These are phyloP conservation scores for Pascua guehoae DNA, from an alignment of 1,284 basidiomycete genomes.

Conservation along the genomic window DNA sequence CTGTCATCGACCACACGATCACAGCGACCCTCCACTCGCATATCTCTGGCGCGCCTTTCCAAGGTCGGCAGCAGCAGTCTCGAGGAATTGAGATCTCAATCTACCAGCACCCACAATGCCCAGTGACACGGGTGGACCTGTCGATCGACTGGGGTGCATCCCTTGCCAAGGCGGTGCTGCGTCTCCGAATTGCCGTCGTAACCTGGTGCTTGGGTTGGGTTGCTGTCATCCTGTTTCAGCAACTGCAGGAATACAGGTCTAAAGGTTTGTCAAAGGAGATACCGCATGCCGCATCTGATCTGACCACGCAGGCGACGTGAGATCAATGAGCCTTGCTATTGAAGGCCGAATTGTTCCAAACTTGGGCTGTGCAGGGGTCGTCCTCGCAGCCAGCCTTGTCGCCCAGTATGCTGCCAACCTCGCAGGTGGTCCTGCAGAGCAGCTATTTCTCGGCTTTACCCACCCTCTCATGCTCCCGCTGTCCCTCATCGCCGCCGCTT, in stretches of 20 bases:
- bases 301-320: no score
- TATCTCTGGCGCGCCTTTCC: slow-evolving; percentile 60
- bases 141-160: slow-evolving; percentile 65
- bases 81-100: slow-evolving; percentile 27
- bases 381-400: no score
- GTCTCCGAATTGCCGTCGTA: slow-evolving; percentile 67
- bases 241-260: slow-evolving; percentile 5
- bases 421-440: neutral
- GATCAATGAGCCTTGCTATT: no score
- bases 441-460: slow-evolving; percentile 9
- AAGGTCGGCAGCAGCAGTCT: slow-evolving; percentile 33
- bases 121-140: slow-evolving; percentile 54
- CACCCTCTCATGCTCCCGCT: slow-evolving; percentile 2
- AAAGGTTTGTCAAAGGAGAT: neutral
- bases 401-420: neutral
- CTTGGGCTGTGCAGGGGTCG: no score
- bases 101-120: slow-evolving; percentile 47
- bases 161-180: slow-evolving; percentile 62
- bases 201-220: slow-evolving; percentile 69
- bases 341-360: no score
- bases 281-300: no score
- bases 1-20: slow-evolving; percentile 39
- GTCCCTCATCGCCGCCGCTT: slow-evolving; percentile 56
- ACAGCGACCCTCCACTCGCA: slow-evolving; percentile 67
- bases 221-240: slow-evolving; percentile 56